Evolutionary conservation across 306 rosid genomes (phyloP), one percentile per base, ranked within the genome.

Genomic region (Styphnolobium japonicum): DNA sequence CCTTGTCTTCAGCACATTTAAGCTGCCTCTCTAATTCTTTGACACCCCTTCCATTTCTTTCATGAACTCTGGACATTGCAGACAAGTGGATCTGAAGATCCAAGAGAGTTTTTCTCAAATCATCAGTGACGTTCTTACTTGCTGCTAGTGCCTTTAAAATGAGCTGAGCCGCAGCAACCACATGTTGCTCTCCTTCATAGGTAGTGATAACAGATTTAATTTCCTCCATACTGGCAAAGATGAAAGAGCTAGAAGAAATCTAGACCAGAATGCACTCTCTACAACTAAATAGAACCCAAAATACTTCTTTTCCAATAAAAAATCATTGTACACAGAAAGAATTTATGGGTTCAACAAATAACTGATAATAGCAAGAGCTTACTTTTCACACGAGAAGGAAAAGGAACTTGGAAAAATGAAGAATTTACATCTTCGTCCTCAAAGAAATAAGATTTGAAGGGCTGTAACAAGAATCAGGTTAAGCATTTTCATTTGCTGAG

Each of bases 161-260:
- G 78, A 88, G 91, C 78, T 85, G 86, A 71, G 88, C 86, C 12
- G 97, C 92, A 39, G 91, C 88, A 43, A 88, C 67, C 70, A 90
- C 56, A 61, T 90, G 88, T 49, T 81, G 85, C 8, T 89, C 90
- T 62, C 75, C 84, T 82, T 88, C 95, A 53, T 58, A 31, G 27
- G 73, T 22, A n/a, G 82, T 73, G 15, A 78, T 69, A 25, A 63
- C 55, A 36, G 87, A 51, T 71, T 83, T 67, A 27, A 61, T 80
- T 57, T 86, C 88, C 62, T 53, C 91, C 97, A 92, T 89, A 3
- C 3, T 29, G 36, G 34, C 65, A 49, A 81, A 62, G 56, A 73
- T 31, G 43, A 15, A 64, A 11, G 10, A 37, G 25, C 45, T 5
- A 56, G 46, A 21, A 61, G 51, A 78, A 29, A 58, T 37, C 42